Conservation (phyloP, 176 grass and related monocot species). For the Dactylis glomerata region DNA sequence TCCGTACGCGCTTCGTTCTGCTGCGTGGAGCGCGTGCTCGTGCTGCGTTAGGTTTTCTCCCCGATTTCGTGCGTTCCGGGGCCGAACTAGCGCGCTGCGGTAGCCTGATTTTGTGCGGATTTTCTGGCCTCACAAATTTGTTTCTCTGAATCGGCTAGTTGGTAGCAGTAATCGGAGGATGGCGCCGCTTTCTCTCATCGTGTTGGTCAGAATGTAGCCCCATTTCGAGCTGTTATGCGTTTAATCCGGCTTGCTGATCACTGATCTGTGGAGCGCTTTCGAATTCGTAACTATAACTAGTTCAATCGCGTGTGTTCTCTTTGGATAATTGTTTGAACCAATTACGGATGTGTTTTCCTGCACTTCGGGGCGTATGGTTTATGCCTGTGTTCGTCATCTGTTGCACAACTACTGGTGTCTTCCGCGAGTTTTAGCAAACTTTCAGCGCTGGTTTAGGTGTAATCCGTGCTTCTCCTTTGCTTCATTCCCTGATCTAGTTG, state of each 20-base stretch:
- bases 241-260: neutral
- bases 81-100: neutral
- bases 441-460: neutral
- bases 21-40: neutral
- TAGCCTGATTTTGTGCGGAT: neutral
- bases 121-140: neutral
- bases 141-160: neutral
- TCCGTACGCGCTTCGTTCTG: conserved; percentile 7
- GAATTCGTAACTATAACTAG: neutral
- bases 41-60: neutral
- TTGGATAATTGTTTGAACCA: neutral
- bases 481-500: neutral
- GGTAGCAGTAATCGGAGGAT: neutral
- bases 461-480: neutral
- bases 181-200: neutral
- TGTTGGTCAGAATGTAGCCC: neutral
- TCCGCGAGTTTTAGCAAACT: neutral
- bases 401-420: neutral
- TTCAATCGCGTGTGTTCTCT: neutral
- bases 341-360: neutral
- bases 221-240: neutral
- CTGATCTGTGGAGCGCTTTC: neutral
- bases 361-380: neutral
- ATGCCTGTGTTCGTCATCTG: neutral
- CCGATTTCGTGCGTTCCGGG: neutral